A percentile compares a stretch with the other conserved stretches of the same genome.
These are phyloP conservation scores for Cenococcum geophilum DNA, from an alignment of 495 filamentous ascomycete genomes.

Conservation along the genomic window DNA sequence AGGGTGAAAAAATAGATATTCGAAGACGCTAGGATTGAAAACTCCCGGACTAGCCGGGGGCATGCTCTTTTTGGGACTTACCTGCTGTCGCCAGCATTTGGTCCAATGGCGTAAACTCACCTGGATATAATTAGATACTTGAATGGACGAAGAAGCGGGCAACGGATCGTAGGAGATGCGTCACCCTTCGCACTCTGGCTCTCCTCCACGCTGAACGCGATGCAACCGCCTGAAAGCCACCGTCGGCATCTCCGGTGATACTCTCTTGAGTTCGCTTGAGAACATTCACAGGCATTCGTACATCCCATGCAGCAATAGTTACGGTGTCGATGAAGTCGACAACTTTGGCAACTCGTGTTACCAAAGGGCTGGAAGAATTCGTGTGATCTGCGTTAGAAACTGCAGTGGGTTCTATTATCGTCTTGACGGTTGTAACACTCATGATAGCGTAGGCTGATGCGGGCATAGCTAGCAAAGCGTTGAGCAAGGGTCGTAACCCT, in stretches of 20 bases:
- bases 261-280: background rate
- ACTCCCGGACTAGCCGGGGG: background rate
- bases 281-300: background rate
- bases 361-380: background rate
- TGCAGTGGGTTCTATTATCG: background rate
- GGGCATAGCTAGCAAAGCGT: background rate
- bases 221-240: background rate
- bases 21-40: background rate
- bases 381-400: background rate
- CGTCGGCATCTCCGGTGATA: background rate
- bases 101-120: background rate
- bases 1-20: background rate
- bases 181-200: background rate
- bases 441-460: background rate
- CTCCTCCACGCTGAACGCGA: background rate
- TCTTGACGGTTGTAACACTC: background rate
- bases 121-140: conserved; percentile 1
- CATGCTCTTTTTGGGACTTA: conserved; percentile 1
- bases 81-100: conserved; percentile 1
- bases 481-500: background rate
- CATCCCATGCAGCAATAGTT: background rate
- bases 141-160: background rate
- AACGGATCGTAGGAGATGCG: background rate
- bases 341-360: background rate
- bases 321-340: background rate